A percentile compares a stretch with the other conserved stretches of the same genome.
These are phyloP conservation scores for Metschnikowia shivogae DNA, from an alignment of 805 yeast species.

Conservation along the genomic window DNA sequence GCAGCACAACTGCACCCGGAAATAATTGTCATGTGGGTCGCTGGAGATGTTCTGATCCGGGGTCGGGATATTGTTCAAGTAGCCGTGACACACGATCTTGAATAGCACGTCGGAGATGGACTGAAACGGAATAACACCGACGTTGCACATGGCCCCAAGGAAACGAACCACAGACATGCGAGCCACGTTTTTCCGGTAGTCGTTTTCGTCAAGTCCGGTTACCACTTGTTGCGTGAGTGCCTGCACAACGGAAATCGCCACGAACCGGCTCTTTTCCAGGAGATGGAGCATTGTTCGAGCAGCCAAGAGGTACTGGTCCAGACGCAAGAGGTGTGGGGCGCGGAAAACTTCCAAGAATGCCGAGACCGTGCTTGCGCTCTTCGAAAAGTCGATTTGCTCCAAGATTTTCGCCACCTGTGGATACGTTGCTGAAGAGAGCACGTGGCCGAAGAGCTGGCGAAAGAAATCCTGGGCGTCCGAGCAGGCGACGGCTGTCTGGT, in stretches of 20 bases:
- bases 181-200: conserved; percentile 53
- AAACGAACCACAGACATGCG: conserved; percentile 61
- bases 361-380: conserved; percentile 31
- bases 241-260: conserved; percentile 53
- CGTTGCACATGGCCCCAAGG: conserved; percentile 53
- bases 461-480: conserved; percentile 13
- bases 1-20: conserved; percentile 57
- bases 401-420: conserved; percentile 5
- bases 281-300: conserved; percentile 41
- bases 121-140: conserved; percentile 41
- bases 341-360: conserved; percentile 42
- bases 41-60: conserved; percentile 47
- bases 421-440: conserved; percentile 3
- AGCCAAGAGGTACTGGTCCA: conserved; percentile 48
- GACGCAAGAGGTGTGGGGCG: conserved; percentile 58
- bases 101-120: conserved; percentile 51
- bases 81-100: conserved; percentile 61
- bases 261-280: conserved; percentile 31
- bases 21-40: conserved; percentile 69
- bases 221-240: conserved; percentile 58
- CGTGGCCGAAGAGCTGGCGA: conserved; percentile 10
- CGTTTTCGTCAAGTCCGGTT: conserved; percentile 62
- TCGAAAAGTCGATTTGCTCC: conserved; percentile 42
- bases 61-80: conserved; percentile 49
- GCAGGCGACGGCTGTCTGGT: not conserved